A percentile compares a stretch with the other conserved stretches of the same genome.
Conservation (phyloP, 2,329 filamentous ascomycete species). For the Paracoccidioides brasiliensis region DNA sequence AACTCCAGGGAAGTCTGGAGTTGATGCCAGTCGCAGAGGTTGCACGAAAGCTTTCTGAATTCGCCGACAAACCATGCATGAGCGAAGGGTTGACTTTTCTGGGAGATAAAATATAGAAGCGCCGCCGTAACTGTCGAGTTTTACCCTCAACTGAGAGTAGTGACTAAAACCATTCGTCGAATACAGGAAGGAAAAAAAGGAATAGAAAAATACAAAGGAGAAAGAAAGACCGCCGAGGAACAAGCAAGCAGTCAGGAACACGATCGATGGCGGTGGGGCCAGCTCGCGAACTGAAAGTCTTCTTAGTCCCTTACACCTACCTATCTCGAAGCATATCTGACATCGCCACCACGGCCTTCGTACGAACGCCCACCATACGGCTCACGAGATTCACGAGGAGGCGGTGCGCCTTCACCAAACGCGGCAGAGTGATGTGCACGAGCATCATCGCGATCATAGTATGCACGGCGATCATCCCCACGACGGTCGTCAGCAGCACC, state of each 20-base stretch:
- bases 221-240: slow-evolving; percentile 1
- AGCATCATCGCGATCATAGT: slow-evolving; percentile 40
- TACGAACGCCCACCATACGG: slow-evolving; percentile 26
- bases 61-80: slow-evolving; percentile 21
- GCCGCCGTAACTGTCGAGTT: slow-evolving; percentile 25
- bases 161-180: slow-evolving; percentile 26
- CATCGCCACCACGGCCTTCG: slow-evolving; percentile 26
- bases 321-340: slow-evolving; percentile 31
- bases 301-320: slow-evolving; percentile 16
- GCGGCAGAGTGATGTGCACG: slow-evolving; percentile 37
- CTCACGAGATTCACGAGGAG: slow-evolving; percentile 25
- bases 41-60: slow-evolving; percentile 20
- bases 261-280: background rate
- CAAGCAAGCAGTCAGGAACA: background rate
- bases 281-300: slow-evolving; percentile 6
- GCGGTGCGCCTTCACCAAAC: slow-evolving; percentile 21
- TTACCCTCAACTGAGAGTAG: slow-evolving; percentile 18
- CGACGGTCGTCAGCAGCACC: slow-evolving; percentile 36
- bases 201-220: slow-evolving; percentile 10
- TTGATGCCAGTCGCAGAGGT: slow-evolving; percentile 20
- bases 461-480: slow-evolving; percentile 35
- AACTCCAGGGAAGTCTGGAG: background rate
- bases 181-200: slow-evolving; percentile 17
- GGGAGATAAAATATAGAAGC: slow-evolving; percentile 25
- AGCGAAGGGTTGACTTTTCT: slow-evolving; percentile 23